A percentile compares a stretch with the other conserved stretches of the same genome.
Conservation (phyloP, 345 rosid species). For the Eutrema heterophyllum region DNA sequence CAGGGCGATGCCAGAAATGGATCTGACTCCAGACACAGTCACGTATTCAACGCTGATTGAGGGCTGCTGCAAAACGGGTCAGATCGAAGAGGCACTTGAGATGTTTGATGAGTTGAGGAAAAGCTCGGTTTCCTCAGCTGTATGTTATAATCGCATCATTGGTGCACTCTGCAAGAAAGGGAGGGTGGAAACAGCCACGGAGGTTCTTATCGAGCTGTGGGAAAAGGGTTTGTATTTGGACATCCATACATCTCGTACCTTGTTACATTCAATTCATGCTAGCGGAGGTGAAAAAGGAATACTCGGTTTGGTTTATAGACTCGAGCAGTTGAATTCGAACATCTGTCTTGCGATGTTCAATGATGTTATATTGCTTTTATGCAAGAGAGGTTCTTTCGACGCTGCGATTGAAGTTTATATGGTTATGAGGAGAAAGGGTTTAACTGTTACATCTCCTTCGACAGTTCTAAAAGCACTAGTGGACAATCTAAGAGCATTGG, state of each 20-base stretch:
- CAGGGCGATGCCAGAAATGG: slow-evolving; percentile 52
- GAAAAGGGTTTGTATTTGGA: slow-evolving; percentile 47
- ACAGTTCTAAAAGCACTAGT: slow-evolving; percentile 43
- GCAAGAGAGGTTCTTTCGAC: slow-evolving; percentile 45
- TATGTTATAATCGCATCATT: slow-evolving; percentile 58
- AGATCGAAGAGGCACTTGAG: slow-evolving; percentile 72
- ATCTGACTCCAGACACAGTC: slow-evolving; percentile 50
- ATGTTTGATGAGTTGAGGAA: slow-evolving; percentile 67
- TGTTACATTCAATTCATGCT: slow-evolving; percentile 42
- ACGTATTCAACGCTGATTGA: slow-evolving; percentile 57
- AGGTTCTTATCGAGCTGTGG: slow-evolving; percentile 50
- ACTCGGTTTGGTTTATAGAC: slow-evolving; percentile 38
- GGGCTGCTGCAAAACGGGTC: slow-evolving; percentile 55
- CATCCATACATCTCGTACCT: slow-evolving; percentile 29
- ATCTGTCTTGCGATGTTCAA: slow-evolving; percentile 36
- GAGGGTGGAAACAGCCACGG: slow-evolving; percentile 56
- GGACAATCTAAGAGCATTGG: slow-evolving; percentile 46
- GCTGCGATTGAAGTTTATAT: slow-evolving; percentile 43
- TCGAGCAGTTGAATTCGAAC: slow-evolving; percentile 38
- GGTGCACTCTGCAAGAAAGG: slow-evolving; percentile 56
- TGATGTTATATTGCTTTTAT: slow-evolving; percentile 48
- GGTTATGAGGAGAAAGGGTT: slow-evolving; percentile 45
- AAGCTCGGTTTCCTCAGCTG: slow-evolving; percentile 42
- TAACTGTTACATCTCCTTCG: slow-evolving; percentile 33
- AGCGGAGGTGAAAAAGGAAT: slow-evolving; percentile 46